Evolutionary conservation across 495 filamentous ascomycete genomes (phyloP).

Genomic region (Trypethelium eluteriae): DNA sequence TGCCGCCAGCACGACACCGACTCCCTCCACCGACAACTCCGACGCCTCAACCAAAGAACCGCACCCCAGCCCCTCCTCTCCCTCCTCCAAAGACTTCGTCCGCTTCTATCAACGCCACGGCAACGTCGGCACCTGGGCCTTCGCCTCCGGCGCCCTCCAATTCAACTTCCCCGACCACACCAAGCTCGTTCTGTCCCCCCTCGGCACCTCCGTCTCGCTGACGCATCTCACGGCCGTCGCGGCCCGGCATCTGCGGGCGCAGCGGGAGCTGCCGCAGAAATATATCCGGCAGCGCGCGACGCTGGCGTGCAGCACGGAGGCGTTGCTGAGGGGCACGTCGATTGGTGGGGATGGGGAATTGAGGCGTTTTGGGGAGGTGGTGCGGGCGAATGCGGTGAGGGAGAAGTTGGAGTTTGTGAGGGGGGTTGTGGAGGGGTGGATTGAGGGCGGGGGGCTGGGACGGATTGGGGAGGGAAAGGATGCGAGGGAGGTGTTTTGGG

Average conservation of each 20-base stretch:
- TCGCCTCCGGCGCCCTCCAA: slow-evolving; percentile 79
- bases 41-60: neutral
- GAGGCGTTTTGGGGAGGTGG: slow-evolving; percentile 56
- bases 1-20: neutral
- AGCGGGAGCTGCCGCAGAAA: slow-evolving; percentile 57
- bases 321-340: slow-evolving; percentile 40
- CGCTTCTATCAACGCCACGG: slow-evolving; percentile 86
- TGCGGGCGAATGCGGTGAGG: slow-evolving; percentile 67
- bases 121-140: slow-evolving; percentile 83
- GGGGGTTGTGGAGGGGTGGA: slow-evolving; percentile 63
- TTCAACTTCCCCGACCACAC: slow-evolving; percentile 98
- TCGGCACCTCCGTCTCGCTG: slow-evolving; percentile 73
- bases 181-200: slow-evolving; percentile 72
- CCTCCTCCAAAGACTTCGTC: slow-evolving; percentile 52
- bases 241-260: slow-evolving; percentile 51
- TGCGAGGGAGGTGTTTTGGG: slow-evolving; percentile 55
- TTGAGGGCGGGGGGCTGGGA: slow-evolving; percentile 62
- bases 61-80: neutral
- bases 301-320: slow-evolving; percentile 52
- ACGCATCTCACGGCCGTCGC: slow-evolving; percentile 70
- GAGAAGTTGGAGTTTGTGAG: slow-evolving; percentile 70
- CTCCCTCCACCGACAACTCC: neutral
- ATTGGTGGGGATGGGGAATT: slow-evolving; percentile 37
- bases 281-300: slow-evolving; percentile 55
- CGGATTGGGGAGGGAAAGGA: slow-evolving; percentile 42